Evolutionary conservation across 495 filamentous ascomycete species (phyloP), one percentile per base, ranked within the genome.

Genomic region (Talaromyces thailandensis): DNA sequence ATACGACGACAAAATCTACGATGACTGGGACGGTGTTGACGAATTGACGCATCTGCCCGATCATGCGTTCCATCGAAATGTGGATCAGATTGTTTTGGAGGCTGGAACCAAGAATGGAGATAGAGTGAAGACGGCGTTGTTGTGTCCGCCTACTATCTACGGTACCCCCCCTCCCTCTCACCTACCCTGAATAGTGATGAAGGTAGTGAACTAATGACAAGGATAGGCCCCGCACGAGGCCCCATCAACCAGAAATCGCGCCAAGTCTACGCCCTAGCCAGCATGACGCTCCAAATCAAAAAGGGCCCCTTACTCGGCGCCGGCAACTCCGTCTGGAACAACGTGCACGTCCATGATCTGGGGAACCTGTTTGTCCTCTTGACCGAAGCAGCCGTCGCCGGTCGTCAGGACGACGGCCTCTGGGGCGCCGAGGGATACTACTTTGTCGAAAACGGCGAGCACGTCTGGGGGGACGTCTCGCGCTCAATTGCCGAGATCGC

Each of bases 61-160:
- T 40, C 70, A 76, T 28, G 84, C 84, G 0, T 70, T 76, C 8
- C 87, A 88, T 69, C 80, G 84, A 12, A 77, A 84, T 63, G 82
- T 86, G 6, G 85, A 89, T 66, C 82, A 80, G 64, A 79, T 86
- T 61, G 76, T 88, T 37, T 72, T 88, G 25, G 76, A 53, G 0
- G 72, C 75, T 4, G 75, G 77, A 23, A 64, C 71, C 16, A 52
- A 59, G 7, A 62, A 80, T 56, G 73, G 79, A 5, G 72, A 76
- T 40, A 79, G 70, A 40, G 78, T 88, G 11, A 84, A 82, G 68
- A 86, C 86, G 0, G 88, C 90, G 1, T 84, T 95, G 69, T 80
- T 94, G 24, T 90, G 84, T 63, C 90, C 91, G 6, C 89, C 90
- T 1, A 84, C 82, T 5, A 94, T 95, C 69, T 93, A 93, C 69